phyloP scores from a whole-genome alignment of 805 yeast genomes.

The Candida stauntonica region DNA sequence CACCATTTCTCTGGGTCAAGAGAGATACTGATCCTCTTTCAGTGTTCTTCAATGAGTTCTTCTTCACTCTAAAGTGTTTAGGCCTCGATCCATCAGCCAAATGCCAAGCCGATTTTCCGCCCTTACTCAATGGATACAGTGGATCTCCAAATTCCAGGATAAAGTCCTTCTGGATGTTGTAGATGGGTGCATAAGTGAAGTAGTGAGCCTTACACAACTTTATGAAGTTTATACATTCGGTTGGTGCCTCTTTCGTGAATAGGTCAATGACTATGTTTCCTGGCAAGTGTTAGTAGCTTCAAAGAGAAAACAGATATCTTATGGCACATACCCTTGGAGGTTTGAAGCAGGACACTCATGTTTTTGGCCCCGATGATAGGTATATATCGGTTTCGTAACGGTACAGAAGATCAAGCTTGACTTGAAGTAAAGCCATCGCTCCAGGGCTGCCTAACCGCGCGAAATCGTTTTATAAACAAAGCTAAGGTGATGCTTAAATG shows the following conservation, averaged over 20 bases:
- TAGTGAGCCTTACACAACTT: slow-evolving; percentile 49
- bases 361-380: too few species aligned
- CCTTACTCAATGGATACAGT: slow-evolving; percentile 33
- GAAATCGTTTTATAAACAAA: too few species aligned
- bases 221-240: slow-evolving; percentile 43
- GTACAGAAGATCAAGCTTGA: too few species aligned
- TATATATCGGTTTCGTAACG: too few species aligned
- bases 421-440: too few species aligned
- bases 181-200: slow-evolving; percentile 49
- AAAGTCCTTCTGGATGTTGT: slow-evolving; percentile 37
- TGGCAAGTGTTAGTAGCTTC: slow-evolving; percentile 12
- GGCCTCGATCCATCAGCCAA: slow-evolving; percentile 19
- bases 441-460: too few species aligned
- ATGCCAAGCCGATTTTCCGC: slow-evolving; percentile 33
- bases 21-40: slow-evolving; percentile 34
- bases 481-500: too few species aligned
- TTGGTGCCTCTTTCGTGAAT: slow-evolving; percentile 31
- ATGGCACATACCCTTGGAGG: slow-evolving; percentile 31
- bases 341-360: slow-evolving; percentile 40
- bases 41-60: slow-evolving; percentile 26
- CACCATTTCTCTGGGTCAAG: slow-evolving; percentile 12
- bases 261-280: slow-evolving; percentile 54
- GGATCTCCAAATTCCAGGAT: slow-evolving; percentile 47
- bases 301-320: too few species aligned
- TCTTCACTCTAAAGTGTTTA: slow-evolving; percentile 16